These are phyloP conservation scores for Raphanus raphanistrum DNA, from an alignment of 345 rosid genomes.

Conservation along the genomic window DNA sequence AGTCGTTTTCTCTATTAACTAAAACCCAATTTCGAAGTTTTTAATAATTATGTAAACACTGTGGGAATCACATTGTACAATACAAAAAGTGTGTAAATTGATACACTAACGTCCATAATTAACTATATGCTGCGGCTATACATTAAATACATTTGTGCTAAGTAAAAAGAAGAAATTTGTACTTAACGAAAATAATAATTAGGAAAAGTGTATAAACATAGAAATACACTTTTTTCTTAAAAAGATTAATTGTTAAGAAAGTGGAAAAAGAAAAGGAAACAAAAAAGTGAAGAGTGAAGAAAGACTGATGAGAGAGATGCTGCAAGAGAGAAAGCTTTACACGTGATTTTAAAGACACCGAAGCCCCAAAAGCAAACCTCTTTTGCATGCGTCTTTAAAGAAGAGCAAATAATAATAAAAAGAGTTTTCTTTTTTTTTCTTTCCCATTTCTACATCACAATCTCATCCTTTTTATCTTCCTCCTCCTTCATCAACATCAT, in stretches of 20 bases:
- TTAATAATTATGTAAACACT: background rate
- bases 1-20: constrained; percentile 33
- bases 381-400: constrained; percentile 93
- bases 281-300: constrained; percentile 23
- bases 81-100: background rate
- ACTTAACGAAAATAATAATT: constrained; percentile 21
- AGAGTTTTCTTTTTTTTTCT: background rate
- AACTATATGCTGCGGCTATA: background rate
- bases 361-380: constrained; percentile 64
- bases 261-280: background rate
- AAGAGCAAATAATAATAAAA: constrained; percentile 32
- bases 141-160: constrained; percentile 9
- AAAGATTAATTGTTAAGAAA: constrained; percentile 12
- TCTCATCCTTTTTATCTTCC: constrained; percentile 24
- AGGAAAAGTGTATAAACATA: constrained; percentile 13
- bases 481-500: constrained; percentile 44
- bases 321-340: constrained; percentile 48
- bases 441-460: constrained; percentile 6
- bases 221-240: background rate
- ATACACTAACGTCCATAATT: constrained; percentile 10
- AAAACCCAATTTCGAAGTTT: background rate
- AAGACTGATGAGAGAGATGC: constrained; percentile 28
- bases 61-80: background rate
- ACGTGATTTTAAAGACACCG: constrained; percentile 79
- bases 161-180: constrained; percentile 39